phyloP scores from a whole-genome alignment of 192 early-diverging fungal genomes.

The Spizellomyces punctatus region DNA sequence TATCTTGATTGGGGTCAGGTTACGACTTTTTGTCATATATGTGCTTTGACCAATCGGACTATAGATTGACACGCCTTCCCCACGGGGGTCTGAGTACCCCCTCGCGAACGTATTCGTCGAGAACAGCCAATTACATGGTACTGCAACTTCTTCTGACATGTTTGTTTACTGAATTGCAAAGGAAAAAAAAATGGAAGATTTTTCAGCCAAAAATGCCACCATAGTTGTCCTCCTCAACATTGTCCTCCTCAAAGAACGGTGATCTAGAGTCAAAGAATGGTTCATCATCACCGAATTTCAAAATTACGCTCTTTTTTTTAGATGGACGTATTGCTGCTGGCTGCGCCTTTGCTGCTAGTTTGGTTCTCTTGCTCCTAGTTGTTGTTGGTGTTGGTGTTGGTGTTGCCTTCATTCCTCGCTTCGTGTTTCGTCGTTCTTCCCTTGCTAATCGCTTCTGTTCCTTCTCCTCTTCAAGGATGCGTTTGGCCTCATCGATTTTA shows the following conservation, averaged over 20 bases:
- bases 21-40: neutral
- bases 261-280: no score
- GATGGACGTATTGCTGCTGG: no score
- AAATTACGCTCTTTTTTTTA: no score
- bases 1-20: constrained; percentile 9
- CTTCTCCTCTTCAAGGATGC: neutral
- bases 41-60: neutral
- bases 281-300: no score
- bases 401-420: no score
- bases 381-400: no score
- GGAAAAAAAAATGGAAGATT: constrained; percentile 25
- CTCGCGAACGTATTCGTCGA: constrained; percentile 4
- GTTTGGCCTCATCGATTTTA: constrained; percentile 8
- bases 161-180: neutral
- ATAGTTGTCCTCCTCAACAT: neutral
- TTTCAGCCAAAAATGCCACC: neutral
- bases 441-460: neutral
- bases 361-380: no score
- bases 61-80: neutral
- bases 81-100: constrained; percentile 3
- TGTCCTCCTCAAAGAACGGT: neutral
- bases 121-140: constrained; percentile 13
- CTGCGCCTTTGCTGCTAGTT: no score
- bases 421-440: no score
- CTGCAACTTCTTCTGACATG: neutral